Evolutionary conservation across 1,139 yeast genomes (phyloP), one percentile per base, ranked within the genome.

Genomic region (Wickerhamomyces sp.): DNA sequence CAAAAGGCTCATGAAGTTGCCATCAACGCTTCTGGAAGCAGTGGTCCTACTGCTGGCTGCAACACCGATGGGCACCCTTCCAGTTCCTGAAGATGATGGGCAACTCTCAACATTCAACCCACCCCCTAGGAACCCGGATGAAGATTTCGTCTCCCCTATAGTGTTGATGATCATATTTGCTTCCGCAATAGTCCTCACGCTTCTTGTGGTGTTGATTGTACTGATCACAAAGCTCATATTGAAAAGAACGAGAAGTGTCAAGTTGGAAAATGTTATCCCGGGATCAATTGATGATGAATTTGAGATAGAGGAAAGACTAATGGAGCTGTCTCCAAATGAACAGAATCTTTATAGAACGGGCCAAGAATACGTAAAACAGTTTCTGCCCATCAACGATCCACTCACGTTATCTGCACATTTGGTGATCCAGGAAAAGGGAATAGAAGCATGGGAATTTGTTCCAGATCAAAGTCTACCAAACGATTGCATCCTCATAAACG

Each of bases 371-470:
- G 58, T 79, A 28, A 64, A 64, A 37, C 61, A 68, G 30, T 75
- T 79, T 49, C 84, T 86, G 2, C 66, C 68, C 52, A 37, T 71
- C 50, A 39, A 39, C 44, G 60, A 62, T n/a, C 64, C 59, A 34
- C 56, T 61, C 12, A 58, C 73, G 33, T 64, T 64, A n/a, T 73
- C 78, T 1, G 62, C 63, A 37, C 56, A 61, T 28, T 51, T 59
- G 23, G 51, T 49, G 19, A 86, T 91, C 23, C 95, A 87, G 52
- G 98, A 93, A 51, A 88, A 86, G 58, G 99, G 96, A 0, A 81
- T 93, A 1, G 66, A 74, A 20, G 98, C 98, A 0, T 91, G 94
- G 93, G 94, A 87, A 52, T 91, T 93, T 55, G 74, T 73, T 40
- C 86, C 86, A 29, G 89, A 87, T 52, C 54, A 66, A 13, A 76